These are phyloP conservation scores for Nymphaea thermarum DNA, from an alignment of 164 flowering plant species.

Conservation along the genomic window DNA sequence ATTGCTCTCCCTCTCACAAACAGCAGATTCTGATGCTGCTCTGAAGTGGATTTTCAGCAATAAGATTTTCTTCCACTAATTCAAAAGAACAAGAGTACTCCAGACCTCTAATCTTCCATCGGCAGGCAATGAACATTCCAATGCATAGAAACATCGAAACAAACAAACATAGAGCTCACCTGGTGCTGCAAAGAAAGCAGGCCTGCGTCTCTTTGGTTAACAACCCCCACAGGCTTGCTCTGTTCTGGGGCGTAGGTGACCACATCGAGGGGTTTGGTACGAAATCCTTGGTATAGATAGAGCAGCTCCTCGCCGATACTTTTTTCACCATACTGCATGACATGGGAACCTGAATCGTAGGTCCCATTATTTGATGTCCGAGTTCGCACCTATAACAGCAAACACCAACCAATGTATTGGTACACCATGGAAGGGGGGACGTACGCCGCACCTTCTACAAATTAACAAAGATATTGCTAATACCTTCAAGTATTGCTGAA, in stretches of 20 bases:
- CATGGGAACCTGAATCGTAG: conserved; percentile 74
- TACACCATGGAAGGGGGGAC: background rate
- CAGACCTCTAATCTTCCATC: no score
- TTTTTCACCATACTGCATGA: conserved; percentile 81
- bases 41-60: no score
- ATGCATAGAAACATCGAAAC: no score
- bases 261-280: conserved; percentile 43
- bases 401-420: background rate
- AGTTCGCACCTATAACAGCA: conserved; percentile 46
- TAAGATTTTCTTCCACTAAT: no score
- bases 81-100: no score
- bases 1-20: no score
- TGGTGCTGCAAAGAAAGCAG: conserved; percentile 61
- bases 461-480: conserved; percentile 2
- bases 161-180: conserved; percentile 19
- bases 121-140: no score
- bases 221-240: conserved; percentile 26
- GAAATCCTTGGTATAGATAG: conserved; percentile 69
- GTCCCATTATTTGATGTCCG: conserved; percentile 70
- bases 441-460: no score
- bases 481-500: conserved; percentile 35
- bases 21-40: no score
- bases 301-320: conserved; percentile 56
- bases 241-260: conserved; percentile 12
- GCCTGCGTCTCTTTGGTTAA: conserved; percentile 91